These are phyloP conservation scores for Diaporthe ilicicola DNA, from an alignment of 2,329 filamentous ascomycete species.

Conservation along the genomic window DNA sequence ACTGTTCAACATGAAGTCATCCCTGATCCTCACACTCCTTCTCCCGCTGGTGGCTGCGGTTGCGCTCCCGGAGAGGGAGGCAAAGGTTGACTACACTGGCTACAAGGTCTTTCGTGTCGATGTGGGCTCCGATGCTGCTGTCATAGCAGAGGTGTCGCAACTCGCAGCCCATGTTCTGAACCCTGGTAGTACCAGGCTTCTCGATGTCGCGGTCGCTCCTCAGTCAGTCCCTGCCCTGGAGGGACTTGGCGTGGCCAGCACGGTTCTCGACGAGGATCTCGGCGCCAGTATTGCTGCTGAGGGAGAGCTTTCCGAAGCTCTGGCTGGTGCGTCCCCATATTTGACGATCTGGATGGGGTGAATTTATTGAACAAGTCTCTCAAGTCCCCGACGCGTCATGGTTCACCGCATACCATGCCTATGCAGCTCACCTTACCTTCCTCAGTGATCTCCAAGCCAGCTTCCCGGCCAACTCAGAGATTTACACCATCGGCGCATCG, in stretches of 20 bases:
- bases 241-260: constrained; percentile 36
- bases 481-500: constrained; percentile 56
- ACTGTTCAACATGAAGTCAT: neutral
- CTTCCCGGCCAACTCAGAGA: constrained; percentile 56
- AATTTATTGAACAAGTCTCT: constrained; percentile 35
- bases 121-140: constrained; percentile 43
- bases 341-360: neutral
- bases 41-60: neutral
- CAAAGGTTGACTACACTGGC: constrained; percentile 46
- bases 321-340: neutral
- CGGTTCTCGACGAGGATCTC: constrained; percentile 37
- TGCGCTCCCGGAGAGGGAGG: neutral
- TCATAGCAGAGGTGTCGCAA: neutral
- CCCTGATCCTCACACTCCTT: constrained; percentile 7
- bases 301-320: constrained; percentile 23
- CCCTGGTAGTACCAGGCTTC: neutral
- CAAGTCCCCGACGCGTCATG: constrained; percentile 50
- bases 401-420: constrained; percentile 63
- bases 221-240: constrained; percentile 38
- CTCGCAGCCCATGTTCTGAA: constrained; percentile 9
- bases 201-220: constrained; percentile 40
- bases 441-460: constrained; percentile 54
- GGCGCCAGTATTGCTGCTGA: constrained; percentile 37
- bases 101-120: constrained; percentile 54
- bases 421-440: constrained; percentile 58